Base-by-base conservation (phyloP, 2,329 filamentous ascomycete species). In the Trichoderma sp. region DNA sequence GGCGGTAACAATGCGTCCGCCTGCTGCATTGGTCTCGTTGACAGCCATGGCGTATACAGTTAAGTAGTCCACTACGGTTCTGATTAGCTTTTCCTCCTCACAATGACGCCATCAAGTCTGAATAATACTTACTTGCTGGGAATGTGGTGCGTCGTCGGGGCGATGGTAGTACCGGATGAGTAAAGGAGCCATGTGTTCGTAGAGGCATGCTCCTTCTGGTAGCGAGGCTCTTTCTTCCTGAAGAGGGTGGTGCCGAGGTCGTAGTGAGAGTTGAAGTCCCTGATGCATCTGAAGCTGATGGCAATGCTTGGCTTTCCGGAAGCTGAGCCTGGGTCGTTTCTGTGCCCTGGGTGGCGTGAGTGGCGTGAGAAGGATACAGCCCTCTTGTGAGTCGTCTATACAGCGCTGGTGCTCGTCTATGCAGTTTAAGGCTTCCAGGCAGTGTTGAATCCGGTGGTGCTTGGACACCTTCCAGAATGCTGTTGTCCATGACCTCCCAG, bases 401-500 rank as follows among this genome's bases (percentile, higher is more conserved):
- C 12, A 70, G 28, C 14, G 67, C 57, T 8, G 67, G 67, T 32
- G 67, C 67, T 70, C 67, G 57, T 28, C 67, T 62, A 24, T 62
- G 67, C 57, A 70, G 21, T 30, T 62, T 62, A 3, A 70, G 57
- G 5, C 67, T 70, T 6, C 67, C 67, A 11, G 67, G 67, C 12
- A 70, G 57, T n/a, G 43, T 28, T 21, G 67, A 70, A 28, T 70
- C 67, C 8, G 67, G 67, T 21, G 67, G 6, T 53, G 67, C 67
- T 62, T 70, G 67, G 39, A 70, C 67, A 24, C 67, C 67, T 36
- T 70, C 26, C 15, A 70, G 12, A 39, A 70, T 70, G 6, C 67
- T 70, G 57, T 70, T 62, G 21, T 70, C 67, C 67, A 70, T 70
- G 15, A 70, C 67, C 30, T 70, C 67, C 67, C 67, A 70, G 57